These are phyloP conservation scores for Russula virescens DNA, from an alignment of 768 basidiomycete genomes.

Conservation along the genomic window DNA sequence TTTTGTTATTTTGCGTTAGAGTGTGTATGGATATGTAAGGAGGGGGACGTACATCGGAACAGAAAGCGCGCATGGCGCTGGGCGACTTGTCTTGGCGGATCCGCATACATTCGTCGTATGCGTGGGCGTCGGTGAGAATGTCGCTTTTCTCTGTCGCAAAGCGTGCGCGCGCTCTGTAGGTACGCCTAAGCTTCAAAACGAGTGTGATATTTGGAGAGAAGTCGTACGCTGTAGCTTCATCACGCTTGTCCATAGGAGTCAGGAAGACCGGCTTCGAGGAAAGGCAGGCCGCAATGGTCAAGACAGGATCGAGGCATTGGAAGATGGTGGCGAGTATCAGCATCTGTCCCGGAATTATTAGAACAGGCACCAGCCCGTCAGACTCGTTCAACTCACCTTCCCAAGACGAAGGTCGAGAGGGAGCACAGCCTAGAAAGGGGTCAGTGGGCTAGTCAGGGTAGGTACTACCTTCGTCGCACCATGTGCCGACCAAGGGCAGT, in stretches of 20 bases:
- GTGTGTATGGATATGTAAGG: background rate
- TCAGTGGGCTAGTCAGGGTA: background rate
- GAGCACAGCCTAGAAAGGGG: slow-evolving; percentile 57
- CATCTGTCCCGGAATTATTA: slow-evolving; percentile 51
- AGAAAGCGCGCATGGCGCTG: slow-evolving; percentile 49
- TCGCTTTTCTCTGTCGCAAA: slow-evolving; percentile 77
- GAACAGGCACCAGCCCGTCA: background rate
- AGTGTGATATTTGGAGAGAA: background rate
- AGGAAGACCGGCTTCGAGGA: slow-evolving; percentile 87
- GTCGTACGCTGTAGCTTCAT: slow-evolving; percentile 63
- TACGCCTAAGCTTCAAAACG: background rate
- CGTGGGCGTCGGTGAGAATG: slow-evolving; percentile 73
- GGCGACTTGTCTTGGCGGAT: slow-evolving; percentile 47
- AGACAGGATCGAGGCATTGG: slow-evolving; percentile 71
- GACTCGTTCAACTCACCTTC: slow-evolving; percentile 45
- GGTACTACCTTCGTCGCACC: slow-evolving; percentile 33
- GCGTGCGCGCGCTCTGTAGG: slow-evolving; percentile 57
- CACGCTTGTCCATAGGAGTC: slow-evolving; percentile 75
- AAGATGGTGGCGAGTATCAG: slow-evolving; percentile 81
- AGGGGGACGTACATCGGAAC: slow-evolving; percentile 51
- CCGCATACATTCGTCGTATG: slow-evolving; percentile 59
- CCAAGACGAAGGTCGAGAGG: slow-evolving; percentile 83
- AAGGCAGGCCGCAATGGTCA: slow-evolving; percentile 76
- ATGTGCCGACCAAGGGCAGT: slow-evolving; percentile 83
- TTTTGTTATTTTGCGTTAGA: background rate